These are phyloP conservation scores for Chernovozyma aurita DNA, from an alignment of 1,139 yeast species.

Conservation along the genomic window DNA sequence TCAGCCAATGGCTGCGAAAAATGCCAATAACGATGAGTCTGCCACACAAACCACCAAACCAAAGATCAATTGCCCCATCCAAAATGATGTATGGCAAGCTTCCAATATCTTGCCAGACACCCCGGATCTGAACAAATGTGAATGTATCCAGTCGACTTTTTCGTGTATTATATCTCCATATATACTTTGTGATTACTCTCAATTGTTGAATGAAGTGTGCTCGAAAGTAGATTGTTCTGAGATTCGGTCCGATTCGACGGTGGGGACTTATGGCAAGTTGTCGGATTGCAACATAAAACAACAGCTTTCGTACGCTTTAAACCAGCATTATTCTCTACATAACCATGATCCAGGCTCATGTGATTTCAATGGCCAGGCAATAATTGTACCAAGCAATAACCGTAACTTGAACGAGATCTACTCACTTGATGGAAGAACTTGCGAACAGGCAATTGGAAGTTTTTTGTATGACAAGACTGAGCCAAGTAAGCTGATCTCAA, in stretches of 20 bases:
- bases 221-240: conserved; percentile 47
- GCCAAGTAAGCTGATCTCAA: no score
- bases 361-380: conserved; percentile 36
- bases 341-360: conserved; percentile 28
- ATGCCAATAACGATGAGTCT: neutral
- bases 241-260: conserved; percentile 42
- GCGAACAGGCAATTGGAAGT: conserved; percentile 11
- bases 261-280: conserved; percentile 54
- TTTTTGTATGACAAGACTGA: neutral
- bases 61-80: conserved; percentile 20
- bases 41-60: neutral
- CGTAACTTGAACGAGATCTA: conserved; percentile 17
- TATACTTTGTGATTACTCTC: conserved; percentile 24
- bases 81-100: conserved; percentile 36
- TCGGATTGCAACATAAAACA: conserved; percentile 52
- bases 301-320: conserved; percentile 49
- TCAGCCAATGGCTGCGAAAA: conserved; percentile 24
- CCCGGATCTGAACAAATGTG: conserved; percentile 53
- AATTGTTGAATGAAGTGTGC: conserved; percentile 45
- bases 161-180: conserved; percentile 45
- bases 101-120: conserved; percentile 45
- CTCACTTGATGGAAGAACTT: conserved; percentile 27
- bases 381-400: conserved; percentile 22
- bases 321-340: conserved; percentile 37
- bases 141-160: conserved; percentile 48